Percentiles rank a stretch among this genome's conserved stretches.
phyloP scores from a whole-genome alignment of 345 rosid genomes.

The Streptanthus diversifolius region DNA sequence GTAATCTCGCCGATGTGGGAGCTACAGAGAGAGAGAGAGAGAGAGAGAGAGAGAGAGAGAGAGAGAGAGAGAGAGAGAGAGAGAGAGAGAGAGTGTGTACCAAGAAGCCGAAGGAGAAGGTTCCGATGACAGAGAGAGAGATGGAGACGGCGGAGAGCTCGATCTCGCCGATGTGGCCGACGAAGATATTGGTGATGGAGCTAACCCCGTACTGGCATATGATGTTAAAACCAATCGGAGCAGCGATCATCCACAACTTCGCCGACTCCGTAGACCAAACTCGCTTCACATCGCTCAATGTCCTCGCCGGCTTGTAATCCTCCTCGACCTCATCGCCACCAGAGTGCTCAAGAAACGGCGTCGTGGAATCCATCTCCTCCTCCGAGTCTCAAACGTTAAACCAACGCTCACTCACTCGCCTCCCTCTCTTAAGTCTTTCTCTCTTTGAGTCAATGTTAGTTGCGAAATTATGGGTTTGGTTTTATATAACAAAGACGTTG shows the following conservation, averaged over 20 bases:
- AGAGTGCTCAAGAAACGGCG: conserved; percentile 43
- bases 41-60: too few relatives aligned
- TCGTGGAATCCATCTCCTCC: conserved; percentile 45
- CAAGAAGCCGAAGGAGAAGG: conserved; percentile 78
- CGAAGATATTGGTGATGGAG: conserved; percentile 56
- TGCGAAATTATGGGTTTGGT: conserved; percentile 18
- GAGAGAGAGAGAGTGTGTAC: conserved; percentile 19
- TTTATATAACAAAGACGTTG: conserved; percentile 31
- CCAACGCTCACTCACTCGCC: background rate
- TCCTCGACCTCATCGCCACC: conserved; percentile 16
- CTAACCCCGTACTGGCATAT: conserved; percentile 55
- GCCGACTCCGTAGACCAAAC: conserved; percentile 48
- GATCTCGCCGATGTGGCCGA: conserved; percentile 60
- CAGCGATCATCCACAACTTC: conserved; percentile 64
- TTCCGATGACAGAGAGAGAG: conserved; percentile 62
- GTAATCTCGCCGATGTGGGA: too few relatives aligned
- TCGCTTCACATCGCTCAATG: conserved; percentile 38
- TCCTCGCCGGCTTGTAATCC: conserved; percentile 48
- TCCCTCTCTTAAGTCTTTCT: too few relatives aligned
- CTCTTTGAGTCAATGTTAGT: background rate
- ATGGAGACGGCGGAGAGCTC: conserved; percentile 70
- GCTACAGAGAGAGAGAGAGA: too few relatives aligned
- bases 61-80: too few relatives aligned
- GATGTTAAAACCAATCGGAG: conserved; percentile 46
- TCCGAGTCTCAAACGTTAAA: background rate